Evolutionary conservation across 2,329 filamentous ascomycete species (phyloP).

Genomic region (Cadophora gregata): DNA sequence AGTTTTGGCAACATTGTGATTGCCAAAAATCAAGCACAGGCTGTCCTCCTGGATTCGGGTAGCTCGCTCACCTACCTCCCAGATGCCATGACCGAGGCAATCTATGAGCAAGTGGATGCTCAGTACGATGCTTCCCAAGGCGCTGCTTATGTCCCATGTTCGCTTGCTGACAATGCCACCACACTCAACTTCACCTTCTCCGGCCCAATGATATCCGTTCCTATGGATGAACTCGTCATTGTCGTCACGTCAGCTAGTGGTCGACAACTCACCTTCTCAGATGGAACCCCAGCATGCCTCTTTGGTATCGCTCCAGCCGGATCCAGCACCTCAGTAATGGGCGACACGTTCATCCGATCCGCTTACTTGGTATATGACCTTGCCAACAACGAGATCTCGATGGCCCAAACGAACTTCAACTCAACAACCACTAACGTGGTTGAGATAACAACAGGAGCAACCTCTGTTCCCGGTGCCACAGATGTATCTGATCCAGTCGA

Average conservation of each 20-base stretch:
- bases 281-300: slow-evolving; percentile 64
- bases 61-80: slow-evolving; percentile 73
- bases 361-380: slow-evolving; percentile 80
- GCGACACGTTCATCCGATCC: slow-evolving; percentile 76
- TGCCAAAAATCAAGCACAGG: slow-evolving; percentile 57
- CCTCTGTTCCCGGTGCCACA: slow-evolving; percentile 60
- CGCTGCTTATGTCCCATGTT: slow-evolving; percentile 67
- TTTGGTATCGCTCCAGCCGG: slow-evolving; percentile 70
- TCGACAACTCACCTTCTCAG: slow-evolving; percentile 55
- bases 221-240: slow-evolving; percentile 65
- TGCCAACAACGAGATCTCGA: slow-evolving; percentile 71
- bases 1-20: slow-evolving; percentile 51
- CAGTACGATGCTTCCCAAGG: slow-evolving; percentile 59
- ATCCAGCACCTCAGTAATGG: slow-evolving; percentile 64
- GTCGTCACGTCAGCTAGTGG: slow-evolving; percentile 53
- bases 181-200: slow-evolving; percentile 62
- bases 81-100: slow-evolving; percentile 55
- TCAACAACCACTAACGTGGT: slow-evolving; percentile 55
- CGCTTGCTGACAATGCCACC: slow-evolving; percentile 50
- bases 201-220: slow-evolving; percentile 58
- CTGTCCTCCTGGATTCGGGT: slow-evolving; percentile 74
- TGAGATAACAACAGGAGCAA: slow-evolving; percentile 59
- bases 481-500: slow-evolving; percentile 54
- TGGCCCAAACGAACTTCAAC: slow-evolving; percentile 72
- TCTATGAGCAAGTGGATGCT: slow-evolving; percentile 65